These are phyloP conservation scores for Ettlia oleoabundans DNA, from an alignment of 139 green algal species.

Conservation along the genomic window DNA sequence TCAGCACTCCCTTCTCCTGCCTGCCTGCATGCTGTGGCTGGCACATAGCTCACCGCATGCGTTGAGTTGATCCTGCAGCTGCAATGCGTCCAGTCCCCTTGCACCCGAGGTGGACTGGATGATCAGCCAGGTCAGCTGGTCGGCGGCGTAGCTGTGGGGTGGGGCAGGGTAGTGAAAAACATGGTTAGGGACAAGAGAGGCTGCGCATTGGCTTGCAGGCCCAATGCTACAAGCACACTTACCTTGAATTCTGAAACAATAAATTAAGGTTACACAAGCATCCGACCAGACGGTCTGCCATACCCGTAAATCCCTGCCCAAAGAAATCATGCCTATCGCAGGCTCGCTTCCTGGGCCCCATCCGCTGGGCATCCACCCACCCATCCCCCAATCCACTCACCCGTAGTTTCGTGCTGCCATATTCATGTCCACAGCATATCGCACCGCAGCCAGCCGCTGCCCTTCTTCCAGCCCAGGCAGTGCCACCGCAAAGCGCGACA, in stretches of 20 bases:
- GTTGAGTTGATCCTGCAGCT: conserved; percentile 40
- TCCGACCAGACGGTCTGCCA: too few species aligned
- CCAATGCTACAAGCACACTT: neutral
- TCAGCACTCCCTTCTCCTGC: too few species aligned
- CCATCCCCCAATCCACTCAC: conserved; percentile 11
- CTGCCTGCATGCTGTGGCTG: too few species aligned
- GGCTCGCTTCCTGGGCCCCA: too few species aligned
- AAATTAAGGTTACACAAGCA: neutral
- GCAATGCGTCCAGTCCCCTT: neutral
- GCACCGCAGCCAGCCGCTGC: conserved; percentile 3
- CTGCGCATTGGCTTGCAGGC: neutral
- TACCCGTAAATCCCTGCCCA: too few species aligned
- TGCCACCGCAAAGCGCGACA: conserved; percentile 32
- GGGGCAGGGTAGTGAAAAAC: neutral
- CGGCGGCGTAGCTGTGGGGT: conserved; percentile 34
- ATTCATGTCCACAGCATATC: conserved; percentile 39
- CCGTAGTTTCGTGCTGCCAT: conserved; percentile 36
- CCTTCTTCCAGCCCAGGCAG: conserved; percentile 22
- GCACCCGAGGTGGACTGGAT: conserved; percentile 26
- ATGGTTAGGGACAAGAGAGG: neutral
- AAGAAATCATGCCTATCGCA: too few species aligned
- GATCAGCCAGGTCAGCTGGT: conserved; percentile 45
- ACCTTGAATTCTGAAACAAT: neutral
- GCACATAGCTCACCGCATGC: conserved; percentile 34
- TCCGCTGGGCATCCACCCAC: neutral